Base-by-base conservation (phyloP, 2,329 filamentous ascomycete genomes). In the Colletotrichum sp. region DNA sequence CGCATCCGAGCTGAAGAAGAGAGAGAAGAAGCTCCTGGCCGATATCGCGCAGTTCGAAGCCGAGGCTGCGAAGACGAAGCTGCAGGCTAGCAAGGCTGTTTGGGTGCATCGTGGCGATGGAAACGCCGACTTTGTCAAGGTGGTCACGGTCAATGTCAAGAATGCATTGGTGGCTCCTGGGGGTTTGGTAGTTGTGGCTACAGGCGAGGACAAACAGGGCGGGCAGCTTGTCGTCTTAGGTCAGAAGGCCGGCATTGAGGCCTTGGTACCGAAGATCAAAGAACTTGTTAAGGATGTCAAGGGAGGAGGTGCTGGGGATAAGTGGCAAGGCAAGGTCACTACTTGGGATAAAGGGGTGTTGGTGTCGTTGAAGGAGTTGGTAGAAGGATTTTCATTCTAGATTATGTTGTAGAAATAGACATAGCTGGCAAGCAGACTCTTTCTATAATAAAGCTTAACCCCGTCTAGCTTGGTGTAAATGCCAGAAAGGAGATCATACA, bases 321-420 rank as follows among this genome's bases (percentile, higher is more conserved):
- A 81, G 64, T 83, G 82, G 82, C 82, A 83, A 26, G 82, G 82
- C 2, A 83, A 83, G 34, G 82, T 84, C 0, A 62, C 71, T 3
- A 77, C 79, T 6, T 83, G 82, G 82, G 77, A 78, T 4, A 80
- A 78, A 26, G 77, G 73, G 4, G 77, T 79, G 4, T n/a, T 83
- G 30, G 48, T 78, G 2, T 69, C 76, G 6, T 39, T 83, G 32
- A 80, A 79, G 22, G 73, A 66, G 3, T 22, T 77, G 44, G 34
- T 77, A 3, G 71, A 77, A 66, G 22, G 22, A 6, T n/a, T 36
- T 16, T 8, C 55, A 7, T 13, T 15, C 16, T 36, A 62, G 36
- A 62, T 8, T 0, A 6, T 8, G 18, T 8, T 22, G n/a, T 13
- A 48, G 44, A 48, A 22, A 48, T 9, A 48, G 24, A 48, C 26